Conservation (phyloP, 2,329 filamentous ascomycete genomes). For the Fusarium sp. region DNA sequence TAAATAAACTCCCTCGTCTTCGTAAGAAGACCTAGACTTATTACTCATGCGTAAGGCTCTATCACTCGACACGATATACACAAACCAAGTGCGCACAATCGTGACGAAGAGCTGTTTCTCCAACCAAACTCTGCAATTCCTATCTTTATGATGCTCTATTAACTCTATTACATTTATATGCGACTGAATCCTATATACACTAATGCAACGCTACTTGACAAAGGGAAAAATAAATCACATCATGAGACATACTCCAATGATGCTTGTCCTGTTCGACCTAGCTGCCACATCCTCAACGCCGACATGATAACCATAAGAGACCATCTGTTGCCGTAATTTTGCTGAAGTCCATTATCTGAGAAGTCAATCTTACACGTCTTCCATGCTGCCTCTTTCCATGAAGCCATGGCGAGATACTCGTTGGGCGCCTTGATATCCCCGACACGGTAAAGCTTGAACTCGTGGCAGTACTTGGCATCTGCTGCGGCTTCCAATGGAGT, state of each 20-base stretch:
- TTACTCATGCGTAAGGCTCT: no score
- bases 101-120: background rate
- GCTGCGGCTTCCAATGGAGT: constrained; percentile 22
- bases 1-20: no score
- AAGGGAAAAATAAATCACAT: constrained; percentile 15
- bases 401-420: constrained; percentile 35
- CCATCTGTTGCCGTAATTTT: constrained; percentile 33
- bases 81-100: background rate
- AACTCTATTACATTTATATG: constrained; percentile 1
- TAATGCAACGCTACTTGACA: constrained; percentile 10
- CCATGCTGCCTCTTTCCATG: constrained; percentile 41
- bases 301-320: constrained; percentile 40
- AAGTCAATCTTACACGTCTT: constrained; percentile 41
- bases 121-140: background rate
- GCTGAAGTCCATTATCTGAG: constrained; percentile 24
- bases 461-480: constrained; percentile 35
- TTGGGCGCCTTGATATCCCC: constrained; percentile 32
- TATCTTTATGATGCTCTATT: constrained; percentile 9
- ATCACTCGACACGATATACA: no score
- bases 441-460: constrained; percentile 40
- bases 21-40: no score
- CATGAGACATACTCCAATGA: constrained; percentile 38
- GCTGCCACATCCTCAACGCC: constrained; percentile 40
- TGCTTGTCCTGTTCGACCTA: constrained; percentile 39
- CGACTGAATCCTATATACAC: constrained; percentile 1